A percentile compares a stretch with the other conserved stretches of the same genome.
Evolutionary conservation across 805 yeast species (phyloP).

Genomic region (Komagataella ulmi): DNA sequence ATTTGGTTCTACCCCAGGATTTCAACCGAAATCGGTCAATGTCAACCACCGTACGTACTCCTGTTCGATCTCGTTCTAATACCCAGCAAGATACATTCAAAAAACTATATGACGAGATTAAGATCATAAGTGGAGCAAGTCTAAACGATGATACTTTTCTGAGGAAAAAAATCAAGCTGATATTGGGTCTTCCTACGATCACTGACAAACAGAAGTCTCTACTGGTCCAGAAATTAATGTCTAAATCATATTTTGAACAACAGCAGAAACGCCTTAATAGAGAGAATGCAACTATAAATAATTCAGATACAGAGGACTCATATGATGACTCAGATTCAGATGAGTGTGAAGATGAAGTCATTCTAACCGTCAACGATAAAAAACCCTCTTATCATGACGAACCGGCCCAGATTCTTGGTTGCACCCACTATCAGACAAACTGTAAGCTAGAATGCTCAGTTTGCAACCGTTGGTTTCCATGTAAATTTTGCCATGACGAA

Average conservation of each 20-base stretch:
- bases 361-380: conserved; percentile 32
- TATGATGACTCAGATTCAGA: conserved; percentile 3
- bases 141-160: conserved; percentile 19
- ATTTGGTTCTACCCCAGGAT: conserved; percentile 21
- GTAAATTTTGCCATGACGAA: conserved; percentile 81
- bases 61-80: not conserved
- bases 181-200: conserved; percentile 23
- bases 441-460: conserved; percentile 74
- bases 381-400: conserved; percentile 32
- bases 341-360: conserved; percentile 23
- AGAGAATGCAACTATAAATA: not conserved
- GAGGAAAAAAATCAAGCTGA: conserved; percentile 34
- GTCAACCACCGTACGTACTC: not conserved
- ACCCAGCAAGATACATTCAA: not conserved
- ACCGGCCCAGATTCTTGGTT: conserved; percentile 43
- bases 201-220: conserved; percentile 29
- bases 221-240: conserved; percentile 53
- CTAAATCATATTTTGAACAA: conserved; percentile 48
- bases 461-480: conserved; percentile 65
- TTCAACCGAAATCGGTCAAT: not conserved
- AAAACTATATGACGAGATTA: conserved; percentile 2
- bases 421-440: conserved; percentile 70
- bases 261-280: conserved; percentile 1
- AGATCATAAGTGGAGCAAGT: conserved; percentile 5
- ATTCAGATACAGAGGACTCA: not conserved